These are phyloP conservation scores for Chlamydomonas sp. DNA, from an alignment of 139 green algal species.

Conservation along the genomic window DNA sequence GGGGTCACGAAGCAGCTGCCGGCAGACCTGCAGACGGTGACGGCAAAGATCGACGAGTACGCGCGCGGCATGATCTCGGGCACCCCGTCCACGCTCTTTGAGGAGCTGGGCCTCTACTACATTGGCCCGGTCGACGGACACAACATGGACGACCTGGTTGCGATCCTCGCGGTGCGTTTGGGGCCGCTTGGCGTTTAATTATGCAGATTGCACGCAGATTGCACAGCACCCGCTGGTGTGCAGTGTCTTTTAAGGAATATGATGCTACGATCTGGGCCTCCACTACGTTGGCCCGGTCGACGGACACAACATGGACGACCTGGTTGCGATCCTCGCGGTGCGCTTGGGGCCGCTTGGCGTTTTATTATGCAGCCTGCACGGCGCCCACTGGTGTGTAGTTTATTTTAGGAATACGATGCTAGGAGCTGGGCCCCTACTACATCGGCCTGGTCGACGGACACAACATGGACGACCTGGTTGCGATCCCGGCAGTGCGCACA, in stretches of 20 bases:
- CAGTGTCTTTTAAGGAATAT: too few species aligned
- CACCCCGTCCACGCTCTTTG: conserved; percentile 82
- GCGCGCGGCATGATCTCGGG: conserved; percentile 93
- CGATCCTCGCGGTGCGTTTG: conserved; percentile 31
- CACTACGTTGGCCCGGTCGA: conserved; percentile 99
- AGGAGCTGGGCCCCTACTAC: conserved; percentile 96
- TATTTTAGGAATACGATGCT: too few species aligned
- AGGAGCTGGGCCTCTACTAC: conserved; percentile 97
- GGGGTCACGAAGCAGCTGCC: conserved; percentile 90
- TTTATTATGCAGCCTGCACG: too few species aligned
- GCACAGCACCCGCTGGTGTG: too few species aligned
- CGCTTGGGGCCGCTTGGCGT: too few species aligned
- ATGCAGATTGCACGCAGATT: too few species aligned
- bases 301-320: conserved; percentile 90
- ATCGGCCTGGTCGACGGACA: conserved; percentile 93
- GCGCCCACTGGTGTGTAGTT: neutral
- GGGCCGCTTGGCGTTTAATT: neutral
- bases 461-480: conserved; percentile 72
- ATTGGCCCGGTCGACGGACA: conserved; percentile 93
- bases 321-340: conserved; percentile 76
- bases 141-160: conserved; percentile 74
- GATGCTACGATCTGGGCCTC: conserved; percentile 97
- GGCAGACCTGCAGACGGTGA: conserved; percentile 52
- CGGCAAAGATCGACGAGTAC: conserved; percentile 96
- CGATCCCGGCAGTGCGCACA: conserved; percentile 23